Evolutionary conservation across 129 eudicot species (phyloP).

Genomic region (Glebionis coronaria): DNA sequence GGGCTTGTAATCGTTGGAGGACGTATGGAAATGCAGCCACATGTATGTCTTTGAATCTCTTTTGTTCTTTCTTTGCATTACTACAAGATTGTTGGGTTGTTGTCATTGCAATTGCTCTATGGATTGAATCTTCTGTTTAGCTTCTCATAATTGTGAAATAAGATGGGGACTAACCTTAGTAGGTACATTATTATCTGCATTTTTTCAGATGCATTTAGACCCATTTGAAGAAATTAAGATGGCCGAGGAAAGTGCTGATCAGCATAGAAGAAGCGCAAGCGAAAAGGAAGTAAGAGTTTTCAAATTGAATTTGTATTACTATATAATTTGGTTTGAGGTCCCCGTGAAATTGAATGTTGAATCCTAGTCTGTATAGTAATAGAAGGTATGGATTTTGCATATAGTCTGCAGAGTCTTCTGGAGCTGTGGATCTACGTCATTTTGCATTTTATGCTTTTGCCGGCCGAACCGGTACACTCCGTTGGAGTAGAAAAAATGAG

Average conservation of each 20-base stretch:
- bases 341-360: not conserved
- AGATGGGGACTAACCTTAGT: not conserved
- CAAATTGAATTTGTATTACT: not conserved
- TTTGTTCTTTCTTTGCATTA: slow-evolving; percentile 6
- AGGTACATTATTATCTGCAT: slow-evolving; percentile 3
- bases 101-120: not conserved
- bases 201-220: slow-evolving; percentile 71
- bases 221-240: slow-evolving; percentile 91
- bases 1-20: slow-evolving; percentile 92
- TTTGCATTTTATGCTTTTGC: slow-evolving; percentile 97
- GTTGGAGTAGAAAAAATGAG: slow-evolving; percentile 94
- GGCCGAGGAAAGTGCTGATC: slow-evolving; percentile 72
- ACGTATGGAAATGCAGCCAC: slow-evolving; percentile 96
- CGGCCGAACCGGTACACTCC: slow-evolving; percentile 77
- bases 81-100: not conserved
- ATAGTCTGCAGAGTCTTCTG: slow-evolving; percentile 57
- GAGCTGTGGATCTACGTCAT: slow-evolving; percentile 78
- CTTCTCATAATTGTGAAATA: not conserved
- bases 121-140: not conserved
- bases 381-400: slow-evolving; percentile 22
- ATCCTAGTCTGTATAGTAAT: not conserved
- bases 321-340: slow-evolving; percentile 11
- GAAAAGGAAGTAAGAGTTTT: slow-evolving; percentile 71
- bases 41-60: slow-evolving; percentile 49
- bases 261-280: slow-evolving; percentile 90